A percentile compares a stretch with the other conserved stretches of the same genome.
These are phyloP conservation scores for Eurotiales sp. DNA, from an alignment of 2,329 filamentous ascomycete species.

Conservation along the genomic window DNA sequence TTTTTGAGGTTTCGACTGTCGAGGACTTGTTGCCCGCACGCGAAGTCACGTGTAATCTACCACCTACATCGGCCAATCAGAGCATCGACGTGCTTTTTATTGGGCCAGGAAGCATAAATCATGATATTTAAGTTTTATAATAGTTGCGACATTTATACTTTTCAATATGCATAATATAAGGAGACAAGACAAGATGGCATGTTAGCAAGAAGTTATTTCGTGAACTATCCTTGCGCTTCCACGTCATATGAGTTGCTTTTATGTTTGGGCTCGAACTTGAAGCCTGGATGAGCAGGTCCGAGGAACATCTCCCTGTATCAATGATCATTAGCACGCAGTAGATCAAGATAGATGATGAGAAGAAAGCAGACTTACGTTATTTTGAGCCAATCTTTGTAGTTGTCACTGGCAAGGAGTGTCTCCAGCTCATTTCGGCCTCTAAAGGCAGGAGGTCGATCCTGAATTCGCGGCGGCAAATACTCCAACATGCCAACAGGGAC, in stretches of 20 bases:
- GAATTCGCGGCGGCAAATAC: slow-evolving; percentile 78
- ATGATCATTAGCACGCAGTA: slow-evolving; percentile 10
- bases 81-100: not conserved
- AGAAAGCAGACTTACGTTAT: slow-evolving; percentile 66
- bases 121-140: too few relatives aligned
- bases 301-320: slow-evolving; percentile 86
- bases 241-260: slow-evolving; percentile 89
- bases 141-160: not conserved
- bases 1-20: too few relatives aligned
- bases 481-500: slow-evolving; percentile 86
- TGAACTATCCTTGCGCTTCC: slow-evolving; percentile 63
- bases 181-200: not conserved
- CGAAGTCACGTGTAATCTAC: slow-evolving; percentile 3
- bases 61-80: slow-evolving; percentile 5
- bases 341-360: slow-evolving; percentile 6
- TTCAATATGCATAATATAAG: not conserved
- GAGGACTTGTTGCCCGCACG: not conserved
- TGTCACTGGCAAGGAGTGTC: slow-evolving; percentile 82
- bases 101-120: too few relatives aligned
- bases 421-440: slow-evolving; percentile 84
- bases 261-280: slow-evolving; percentile 95
- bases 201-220: not conserved
- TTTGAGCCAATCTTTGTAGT: slow-evolving; percentile 98
- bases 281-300: slow-evolving; percentile 81
- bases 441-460: slow-evolving; percentile 84